Base-by-base conservation (phyloP, 805 yeast species). In the Candida vartiovaarae region DNA sequence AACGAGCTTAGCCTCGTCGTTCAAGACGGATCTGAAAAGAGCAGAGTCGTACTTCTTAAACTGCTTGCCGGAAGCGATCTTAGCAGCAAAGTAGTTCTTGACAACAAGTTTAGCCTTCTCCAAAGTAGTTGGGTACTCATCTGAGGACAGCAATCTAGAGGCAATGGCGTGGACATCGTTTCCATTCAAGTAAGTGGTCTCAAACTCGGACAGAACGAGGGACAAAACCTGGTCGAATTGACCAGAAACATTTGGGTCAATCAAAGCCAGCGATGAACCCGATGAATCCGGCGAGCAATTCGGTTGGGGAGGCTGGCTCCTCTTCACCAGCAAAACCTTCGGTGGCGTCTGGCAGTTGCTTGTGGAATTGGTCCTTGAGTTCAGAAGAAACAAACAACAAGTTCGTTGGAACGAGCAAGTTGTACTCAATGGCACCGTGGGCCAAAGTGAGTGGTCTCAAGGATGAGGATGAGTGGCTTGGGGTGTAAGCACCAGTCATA, bases 111-210 rank as follows among this genome's bases (percentile, higher is more conserved):
- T 85, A 49, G 81, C 83, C 65, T 91, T 90, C 43, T 66, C 70
- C 42, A 76, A 62, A 36, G 91, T 77, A 34, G 95, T 84, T 56
- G 85, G 82, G 54, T 66, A 70, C 23, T 67, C 62, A 43, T 75
- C 82, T 44, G 73, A 74, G 25, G 62, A 54, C 52, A 84, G 71
- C 49, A 87, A 72, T 26, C 68, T 65, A 29, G 93, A 82, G 30
- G 96, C 97, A 48, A 90, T 77, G 5, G 93, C 75, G 65, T 93
- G 99, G 55, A 93, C 88, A 60, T 91, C 97, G 48, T 68, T 70
- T 37, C 84, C 84, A 52, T 73, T 74, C 51, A 89, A 70, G 67
- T 80, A 90, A 53, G 86, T 74, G 44, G 83, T 71, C 66, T 90
- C 95, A 61, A 93, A 93, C 67, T 93, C 99, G 42, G 74, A 70